Conservation (phyloP, 371 early-diverging fungal species). For the Apophysomyces trapeziformis region DNA sequence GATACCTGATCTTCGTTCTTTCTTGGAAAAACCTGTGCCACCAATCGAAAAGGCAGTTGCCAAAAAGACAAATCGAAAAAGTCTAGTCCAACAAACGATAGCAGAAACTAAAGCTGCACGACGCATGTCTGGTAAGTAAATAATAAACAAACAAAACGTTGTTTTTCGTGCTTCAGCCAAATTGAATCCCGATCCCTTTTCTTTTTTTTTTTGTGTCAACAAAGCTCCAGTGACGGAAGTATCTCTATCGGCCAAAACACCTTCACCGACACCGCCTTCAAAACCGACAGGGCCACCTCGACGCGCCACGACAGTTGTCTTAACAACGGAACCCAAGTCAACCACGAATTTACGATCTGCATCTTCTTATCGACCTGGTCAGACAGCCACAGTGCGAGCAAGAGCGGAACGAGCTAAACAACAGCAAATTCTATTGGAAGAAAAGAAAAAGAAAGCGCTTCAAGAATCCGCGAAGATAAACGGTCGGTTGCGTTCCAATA, state of each 20-base stretch:
- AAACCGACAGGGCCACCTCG: constrained; percentile 7
- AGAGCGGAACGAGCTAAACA: constrained; percentile 46
- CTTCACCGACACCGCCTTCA: neutral
- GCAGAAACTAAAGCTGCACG: constrained; percentile 12
- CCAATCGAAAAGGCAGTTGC: constrained; percentile 12
- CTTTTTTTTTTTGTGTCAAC: neutral
- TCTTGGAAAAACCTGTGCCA: constrained; percentile 18
- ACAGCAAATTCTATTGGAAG: constrained; percentile 31
- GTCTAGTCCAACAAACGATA: constrained; percentile 13
- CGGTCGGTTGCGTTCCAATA: neutral
- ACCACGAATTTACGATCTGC: constrained; percentile 19
- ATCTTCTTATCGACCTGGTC: constrained; percentile 30
- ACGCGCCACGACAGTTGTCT: neutral
- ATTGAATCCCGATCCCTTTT: neutral
- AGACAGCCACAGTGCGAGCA: constrained; percentile 49
- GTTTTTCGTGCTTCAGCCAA: too few species aligned
- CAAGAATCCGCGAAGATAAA: constrained; percentile 27
- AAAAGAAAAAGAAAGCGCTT: constrained; percentile 30
- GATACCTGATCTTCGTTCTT: constrained; percentile 32
- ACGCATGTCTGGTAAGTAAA: constrained; percentile 20
- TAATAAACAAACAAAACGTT: neutral
- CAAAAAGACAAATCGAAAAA: constrained; percentile 12
- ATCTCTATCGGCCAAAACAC: constrained; percentile 7
- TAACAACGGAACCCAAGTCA: neutral
- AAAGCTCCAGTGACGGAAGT: constrained; percentile 21